Percentiles rank a stretch among this genome's conserved stretches.
These are phyloP conservation scores for Fusarium sp. DNA, from an alignment of 2,329 filamentous ascomycete species.

Conservation along the genomic window DNA sequence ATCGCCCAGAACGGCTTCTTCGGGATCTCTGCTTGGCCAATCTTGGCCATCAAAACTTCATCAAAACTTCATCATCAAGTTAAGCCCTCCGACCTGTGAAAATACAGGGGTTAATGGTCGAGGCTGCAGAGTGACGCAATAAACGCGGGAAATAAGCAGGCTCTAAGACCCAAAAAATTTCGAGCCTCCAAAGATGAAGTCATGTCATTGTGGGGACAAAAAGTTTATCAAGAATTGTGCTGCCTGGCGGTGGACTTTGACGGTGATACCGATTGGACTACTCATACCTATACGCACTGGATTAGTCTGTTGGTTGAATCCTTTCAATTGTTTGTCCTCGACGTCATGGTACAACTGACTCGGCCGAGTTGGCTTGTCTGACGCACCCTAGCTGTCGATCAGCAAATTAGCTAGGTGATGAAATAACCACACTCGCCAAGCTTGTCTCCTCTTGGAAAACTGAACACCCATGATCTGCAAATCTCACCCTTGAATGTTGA, in stretches of 20 bases:
- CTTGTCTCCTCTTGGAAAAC: slow-evolving; percentile 6
- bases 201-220: slow-evolving; percentile 24
- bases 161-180: neutral
- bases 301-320: neutral
- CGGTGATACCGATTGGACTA: slow-evolving; percentile 13
- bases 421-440: slow-evolving; percentile 6
- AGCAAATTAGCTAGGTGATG: slow-evolving; percentile 4
- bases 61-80: neutral
- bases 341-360: slow-evolving; percentile 1
- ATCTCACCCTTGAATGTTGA: slow-evolving; percentile 14
- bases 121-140: slow-evolving; percentile 21
- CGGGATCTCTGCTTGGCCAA: slow-evolving; percentile 5
- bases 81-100: neutral
- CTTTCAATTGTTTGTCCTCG: neutral
- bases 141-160: slow-evolving; percentile 24
- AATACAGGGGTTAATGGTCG: neutral
- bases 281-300: neutral
- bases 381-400: slow-evolving; percentile 13
- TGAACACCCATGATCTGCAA: neutral
- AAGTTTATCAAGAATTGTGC: slow-evolving; percentile 25
- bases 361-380: neutral
- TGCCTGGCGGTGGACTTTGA: slow-evolving; percentile 16
- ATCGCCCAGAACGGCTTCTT: slow-evolving; percentile 21
- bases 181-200: slow-evolving; percentile 1
- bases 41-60: slow-evolving; percentile 4